Percentiles rank a stretch among this genome's conserved stretches.
These are phyloP conservation scores for Sugiyamaella japonica DNA, from an alignment of 1,139 yeast genomes.

Conservation along the genomic window DNA sequence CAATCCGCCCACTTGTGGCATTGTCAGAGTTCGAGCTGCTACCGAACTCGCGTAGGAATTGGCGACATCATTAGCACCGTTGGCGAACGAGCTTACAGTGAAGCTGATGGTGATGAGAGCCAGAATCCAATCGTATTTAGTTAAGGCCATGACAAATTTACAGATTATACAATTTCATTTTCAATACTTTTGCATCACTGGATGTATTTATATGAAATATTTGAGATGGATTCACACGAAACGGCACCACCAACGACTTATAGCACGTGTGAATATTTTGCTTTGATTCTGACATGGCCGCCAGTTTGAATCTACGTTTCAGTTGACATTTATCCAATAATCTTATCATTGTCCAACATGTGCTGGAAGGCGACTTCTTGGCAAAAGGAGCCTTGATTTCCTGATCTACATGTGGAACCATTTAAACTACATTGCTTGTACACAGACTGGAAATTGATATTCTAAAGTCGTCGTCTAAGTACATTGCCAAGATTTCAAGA, in stretches of 20 bases:
- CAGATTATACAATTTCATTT: too few relatives aligned
- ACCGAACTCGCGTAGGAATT: constrained; percentile 72
- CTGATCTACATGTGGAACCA: too few relatives aligned
- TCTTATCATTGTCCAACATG: background rate
- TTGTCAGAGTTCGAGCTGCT: constrained; percentile 65
- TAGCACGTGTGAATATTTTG: background rate
- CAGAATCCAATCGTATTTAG: constrained; percentile 63
- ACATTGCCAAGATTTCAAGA: background rate
- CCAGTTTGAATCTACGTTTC: background rate
- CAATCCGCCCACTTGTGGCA: constrained; percentile 73
- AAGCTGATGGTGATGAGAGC: constrained; percentile 72
- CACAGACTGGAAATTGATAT: too few relatives aligned
- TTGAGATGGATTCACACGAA: too few relatives aligned
- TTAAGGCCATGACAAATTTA: constrained; percentile 40
- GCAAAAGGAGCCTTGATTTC: background rate
- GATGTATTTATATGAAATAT: background rate
- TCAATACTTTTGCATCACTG: background rate
- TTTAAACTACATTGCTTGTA: too few relatives aligned
- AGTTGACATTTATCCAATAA: background rate
- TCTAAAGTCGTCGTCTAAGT: too few relatives aligned
- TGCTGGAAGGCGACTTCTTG: background rate
- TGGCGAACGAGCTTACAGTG: constrained; percentile 71
- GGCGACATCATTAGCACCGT: constrained; percentile 83
- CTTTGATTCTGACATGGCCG: background rate
- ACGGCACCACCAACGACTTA: background rate